Evolutionary conservation across 2,329 filamentous ascomycete species (phyloP), one percentile per base, ranked within the genome.

Genomic region (Allantophomopsis cytisporea): DNA sequence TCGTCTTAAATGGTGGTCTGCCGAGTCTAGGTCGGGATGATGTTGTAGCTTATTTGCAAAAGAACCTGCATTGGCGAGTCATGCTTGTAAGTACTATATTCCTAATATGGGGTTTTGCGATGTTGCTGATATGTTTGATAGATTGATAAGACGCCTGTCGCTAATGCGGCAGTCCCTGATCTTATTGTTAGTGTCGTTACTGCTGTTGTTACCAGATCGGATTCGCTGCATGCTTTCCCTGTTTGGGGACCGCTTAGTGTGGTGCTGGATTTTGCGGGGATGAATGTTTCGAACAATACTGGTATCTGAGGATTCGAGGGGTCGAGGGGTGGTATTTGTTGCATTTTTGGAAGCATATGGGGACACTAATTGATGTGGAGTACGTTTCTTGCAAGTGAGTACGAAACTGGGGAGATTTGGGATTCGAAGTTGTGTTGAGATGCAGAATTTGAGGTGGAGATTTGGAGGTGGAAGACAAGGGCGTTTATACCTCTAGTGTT

Each of bases 1-100:
- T 58, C 5, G 34, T 53, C 1, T 15, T 23, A 3, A 12, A 20
- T 1, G 47, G 47, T 2, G 49, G 59, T n/a, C 41, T 70, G 36
- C 35, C 39, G 12, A 57, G 45, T 33, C 21, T 56, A 8, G 39
- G 48, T 2, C 39, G 41, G 2, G 40, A 33, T 5, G 46, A 51
- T 35, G 50, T 55, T 5, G 39, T 44, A 7, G 43, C 48, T 4
- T 57, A 49, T 37, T 38, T 58, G 17, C 38, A 37, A 2, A 35
- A 44, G 12, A 48, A 55, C 28, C 37, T 58, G 16, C 39, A 46
- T 15, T 57, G 50, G 33, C 41, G 48, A 15, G 20, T 57, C 8
- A 47, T 43, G 11, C 35, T 45, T 2, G 43, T 46, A 30, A 28
- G 32, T 38, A 18, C 13, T 34, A 11, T 30, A 11, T 16, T n/a